Evolutionary conservation across 1,139 yeast species (phyloP).

Genomic region (Kodamaea suecica): DNA sequence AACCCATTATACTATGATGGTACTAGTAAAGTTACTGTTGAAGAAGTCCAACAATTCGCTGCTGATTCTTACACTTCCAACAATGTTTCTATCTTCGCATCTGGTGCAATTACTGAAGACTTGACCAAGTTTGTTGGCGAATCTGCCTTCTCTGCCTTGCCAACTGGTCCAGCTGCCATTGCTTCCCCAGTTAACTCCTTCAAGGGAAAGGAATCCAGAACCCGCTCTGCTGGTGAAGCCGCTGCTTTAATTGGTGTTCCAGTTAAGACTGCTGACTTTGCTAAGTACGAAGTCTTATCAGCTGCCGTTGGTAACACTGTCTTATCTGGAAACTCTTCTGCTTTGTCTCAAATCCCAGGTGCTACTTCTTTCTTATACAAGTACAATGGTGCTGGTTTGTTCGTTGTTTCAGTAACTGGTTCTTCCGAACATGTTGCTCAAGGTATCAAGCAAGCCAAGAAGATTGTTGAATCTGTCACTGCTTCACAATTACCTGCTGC

Average conservation of each 20-base stretch:
- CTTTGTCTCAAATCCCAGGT: conserved; percentile 50
- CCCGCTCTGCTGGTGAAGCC: conserved; percentile 64
- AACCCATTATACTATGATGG: conserved; percentile 78
- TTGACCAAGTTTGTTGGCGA: conserved; percentile 64
- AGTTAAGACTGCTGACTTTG: conserved; percentile 58
- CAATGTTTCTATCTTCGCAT: conserved; percentile 68
- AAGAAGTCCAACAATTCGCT: conserved; percentile 68
- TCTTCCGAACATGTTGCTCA: conserved; percentile 53
- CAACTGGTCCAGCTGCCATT: conserved; percentile 52
- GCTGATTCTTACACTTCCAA: conserved; percentile 64
- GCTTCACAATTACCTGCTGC: conserved; percentile 37
- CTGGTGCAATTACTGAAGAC: conserved; percentile 74
- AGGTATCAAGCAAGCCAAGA: conserved; percentile 61
- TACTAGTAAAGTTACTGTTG: conserved; percentile 52
- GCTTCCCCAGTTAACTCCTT: conserved; percentile 43
- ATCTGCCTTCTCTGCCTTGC: conserved; percentile 63
- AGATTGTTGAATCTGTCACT: conserved; percentile 45
- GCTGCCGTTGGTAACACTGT: conserved; percentile 68
- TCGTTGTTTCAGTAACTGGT: conserved; percentile 67
- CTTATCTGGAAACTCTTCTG: conserved; percentile 47
- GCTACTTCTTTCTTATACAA: conserved; percentile 59
- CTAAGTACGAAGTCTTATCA: conserved; percentile 69
- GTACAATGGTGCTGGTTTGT: conserved; percentile 81
- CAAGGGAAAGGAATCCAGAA: conserved; percentile 73
- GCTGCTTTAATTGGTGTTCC: conserved; percentile 85